Evolutionary conservation across 176 grass and related monocot species (phyloP), one percentile per base, ranked within the genome.

Genomic region (Juncus effusus): DNA sequence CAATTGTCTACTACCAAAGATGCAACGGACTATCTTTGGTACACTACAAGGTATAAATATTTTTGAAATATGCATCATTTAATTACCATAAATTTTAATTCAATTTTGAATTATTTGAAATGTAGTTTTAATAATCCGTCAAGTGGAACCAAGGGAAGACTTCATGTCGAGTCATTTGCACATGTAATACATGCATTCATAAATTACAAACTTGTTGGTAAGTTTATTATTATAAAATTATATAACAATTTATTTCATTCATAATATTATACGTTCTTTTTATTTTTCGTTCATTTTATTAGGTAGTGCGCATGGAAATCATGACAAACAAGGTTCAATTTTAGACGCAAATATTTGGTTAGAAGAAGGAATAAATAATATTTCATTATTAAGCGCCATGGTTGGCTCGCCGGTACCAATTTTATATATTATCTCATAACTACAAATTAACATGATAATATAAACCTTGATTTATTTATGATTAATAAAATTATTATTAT

Each of bases 21-120:
- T 73, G 67, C 67, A 35, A 97, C 93, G n/a, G 93, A 97, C 67
- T 97, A 97, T 72, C 93, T 97, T 44, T 97, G 93, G 93, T 92
- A 89, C 66, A 81, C 75, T 37, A 75, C 70, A 13, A 77, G 85
- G 93, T 97, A 87, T 2, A 38, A 71, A 59, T 10, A 58, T 59
- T 28, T 41, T 56, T 16, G 15, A 19, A 13, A 57, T 11, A 57
- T 57, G 4, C 7, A 5, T 57, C 9, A 5, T 57, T 57, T 57
- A 13, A 56, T 58, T 10, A 59, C 5, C 13, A 59, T 71, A 39
- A 56, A 28, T 56, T 55, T 37, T 44, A 15, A 58, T 58, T 55
- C 67, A 71, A 71, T 6, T 16, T 44, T 38, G 60, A 67, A 79
- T 56, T 50, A 14, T 3, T 65, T 92, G 53, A 77, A 81, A 75